Conservation (phyloP, 148 eudicot species). For the Simmondsia chinensis region DNA sequence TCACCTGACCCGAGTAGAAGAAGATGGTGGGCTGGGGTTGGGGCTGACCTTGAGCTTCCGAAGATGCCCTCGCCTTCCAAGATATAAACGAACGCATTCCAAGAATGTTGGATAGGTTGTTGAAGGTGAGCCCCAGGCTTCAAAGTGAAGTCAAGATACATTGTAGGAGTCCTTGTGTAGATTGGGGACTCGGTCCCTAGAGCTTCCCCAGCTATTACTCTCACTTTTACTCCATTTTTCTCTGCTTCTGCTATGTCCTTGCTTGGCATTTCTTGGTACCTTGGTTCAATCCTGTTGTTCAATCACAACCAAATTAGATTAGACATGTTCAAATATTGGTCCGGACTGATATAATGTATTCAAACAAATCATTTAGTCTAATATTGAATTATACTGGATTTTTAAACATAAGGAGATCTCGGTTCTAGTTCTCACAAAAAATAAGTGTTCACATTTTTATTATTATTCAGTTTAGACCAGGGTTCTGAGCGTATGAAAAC, state of each 20-base stretch:
- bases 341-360: no score
- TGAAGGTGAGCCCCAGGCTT: conserved; percentile 44
- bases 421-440: no score
- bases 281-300: conserved; percentile 64
- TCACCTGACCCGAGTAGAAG: conserved; percentile 62
- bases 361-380: no score
- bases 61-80: conserved; percentile 84
- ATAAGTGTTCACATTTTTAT: no score
- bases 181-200: conserved; percentile 50
- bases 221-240: conserved; percentile 49
- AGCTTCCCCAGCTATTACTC: conserved; percentile 84
- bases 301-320: no score
- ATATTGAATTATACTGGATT: no score
- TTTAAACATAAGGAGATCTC: no score
- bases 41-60: conserved; percentile 33
- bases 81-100: conserved; percentile 68
- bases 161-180: conserved; percentile 70
- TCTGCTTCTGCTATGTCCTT: conserved; percentile 44
- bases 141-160: conserved; percentile 70
- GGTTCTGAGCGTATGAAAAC: no score
- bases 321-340: no score
- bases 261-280: conserved; percentile 67
- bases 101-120: conserved; percentile 52
- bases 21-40: conserved; percentile 40
- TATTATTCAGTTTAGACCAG: no score